A percentile compares a stretch with the other conserved stretches of the same genome.
These are phyloP conservation scores for Leccinum rimulosum DNA, from an alignment of 768 basidiomycete species.

Conservation along the genomic window DNA sequence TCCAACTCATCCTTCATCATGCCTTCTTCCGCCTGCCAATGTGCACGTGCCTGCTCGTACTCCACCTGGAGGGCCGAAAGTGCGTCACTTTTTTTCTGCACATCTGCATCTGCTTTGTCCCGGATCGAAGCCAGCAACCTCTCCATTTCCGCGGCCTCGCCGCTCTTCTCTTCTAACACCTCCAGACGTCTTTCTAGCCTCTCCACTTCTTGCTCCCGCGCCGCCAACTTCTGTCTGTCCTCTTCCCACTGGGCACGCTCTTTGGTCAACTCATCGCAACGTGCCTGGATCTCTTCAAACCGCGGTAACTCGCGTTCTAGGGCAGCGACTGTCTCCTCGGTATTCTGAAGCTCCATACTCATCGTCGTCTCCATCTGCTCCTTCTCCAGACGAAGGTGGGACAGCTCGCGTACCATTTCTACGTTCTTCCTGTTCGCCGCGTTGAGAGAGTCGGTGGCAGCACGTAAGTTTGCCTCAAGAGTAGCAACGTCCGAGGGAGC, in stretches of 20 bases:
- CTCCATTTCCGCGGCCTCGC: conserved; percentile 42
- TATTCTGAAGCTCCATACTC: conserved; percentile 61
- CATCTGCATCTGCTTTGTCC: conserved; percentile 34
- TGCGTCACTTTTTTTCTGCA: conserved; percentile 42
- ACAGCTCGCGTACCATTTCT: conserved; percentile 60
- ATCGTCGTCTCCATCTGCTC: conserved; percentile 63
- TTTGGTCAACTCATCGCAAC: conserved; percentile 45
- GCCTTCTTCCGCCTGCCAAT: conserved; percentile 51
- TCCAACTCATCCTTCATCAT: conserved; percentile 53
- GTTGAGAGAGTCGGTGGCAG: conserved; percentile 55
- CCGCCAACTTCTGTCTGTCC: conserved; percentile 41
- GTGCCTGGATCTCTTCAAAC: conserved; percentile 46
- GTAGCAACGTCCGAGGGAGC: conserved; percentile 45
- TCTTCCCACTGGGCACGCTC: conserved; percentile 52
- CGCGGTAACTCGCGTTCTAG: conserved; percentile 55
- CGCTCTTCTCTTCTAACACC: conserved; percentile 41
- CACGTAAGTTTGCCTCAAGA: conserved; percentile 65
- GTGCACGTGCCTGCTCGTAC: conserved; percentile 45
- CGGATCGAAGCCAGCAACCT: conserved; percentile 35
- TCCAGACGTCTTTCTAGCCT: conserved; percentile 42
- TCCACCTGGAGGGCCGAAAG: conserved; percentile 36
- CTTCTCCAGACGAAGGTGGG: conserved; percentile 63
- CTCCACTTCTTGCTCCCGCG: conserved; percentile 36
- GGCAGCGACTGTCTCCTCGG: conserved; percentile 61
- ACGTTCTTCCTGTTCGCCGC: conserved; percentile 60